A percentile compares a stretch with the other conserved stretches of the same genome.
Evolutionary conservation across 2,329 filamentous ascomycete species (phyloP).

Genomic region (Xylariaceae sp.): DNA sequence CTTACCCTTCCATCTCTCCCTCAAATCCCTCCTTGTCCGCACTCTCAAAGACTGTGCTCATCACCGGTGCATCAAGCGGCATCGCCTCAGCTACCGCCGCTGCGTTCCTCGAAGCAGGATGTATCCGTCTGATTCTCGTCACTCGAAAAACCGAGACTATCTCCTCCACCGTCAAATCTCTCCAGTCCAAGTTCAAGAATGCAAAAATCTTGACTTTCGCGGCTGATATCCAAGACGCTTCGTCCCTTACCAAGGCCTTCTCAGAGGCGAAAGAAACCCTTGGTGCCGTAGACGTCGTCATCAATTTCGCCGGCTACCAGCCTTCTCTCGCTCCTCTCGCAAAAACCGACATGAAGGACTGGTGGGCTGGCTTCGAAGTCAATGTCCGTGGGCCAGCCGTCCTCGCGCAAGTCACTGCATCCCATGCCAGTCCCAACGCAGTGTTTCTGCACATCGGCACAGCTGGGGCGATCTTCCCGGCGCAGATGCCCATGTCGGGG

Average conservation of each 20-base stretch:
- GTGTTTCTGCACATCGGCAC: slow-evolving; percentile 16
- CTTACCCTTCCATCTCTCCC: slow-evolving; percentile 18
- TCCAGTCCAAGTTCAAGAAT: slow-evolving; percentile 2
- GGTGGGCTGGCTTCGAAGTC: slow-evolving; percentile 19
- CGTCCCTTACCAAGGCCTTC: slow-evolving; percentile 10
- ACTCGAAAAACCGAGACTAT: slow-evolving; percentile 7
- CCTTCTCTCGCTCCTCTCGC: slow-evolving; percentile 9
- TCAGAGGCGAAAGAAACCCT: slow-evolving; percentile 1
- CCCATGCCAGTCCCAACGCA: slow-evolving; percentile 8
- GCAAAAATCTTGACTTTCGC: slow-evolving; percentile 5
- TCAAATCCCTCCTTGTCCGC: slow-evolving; percentile 12
- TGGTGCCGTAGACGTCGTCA: slow-evolving; percentile 11
- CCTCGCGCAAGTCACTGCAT: slow-evolving; percentile 8
- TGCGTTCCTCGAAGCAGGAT: slow-evolving; percentile 17
- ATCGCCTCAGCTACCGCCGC: slow-evolving; percentile 15
- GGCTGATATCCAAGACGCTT: slow-evolving; percentile 7
- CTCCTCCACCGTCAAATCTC: slow-evolving; percentile 4
- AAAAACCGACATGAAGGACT: slow-evolving; percentile 3
- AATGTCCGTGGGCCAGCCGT: slow-evolving; percentile 17
- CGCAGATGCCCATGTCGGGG: slow-evolving; percentile 36
- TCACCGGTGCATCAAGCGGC: slow-evolving; percentile 17
- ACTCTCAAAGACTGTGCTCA: slow-evolving; percentile 12
- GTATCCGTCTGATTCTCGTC: slow-evolving; percentile 9
- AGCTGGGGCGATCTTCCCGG: slow-evolving; percentile 24
- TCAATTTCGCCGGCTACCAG: slow-evolving; percentile 14